Evolutionary conservation across 2,329 filamentous ascomycete species (phyloP), one percentile per base, ranked within the genome.

Genomic region (Clonostachys solani): DNA sequence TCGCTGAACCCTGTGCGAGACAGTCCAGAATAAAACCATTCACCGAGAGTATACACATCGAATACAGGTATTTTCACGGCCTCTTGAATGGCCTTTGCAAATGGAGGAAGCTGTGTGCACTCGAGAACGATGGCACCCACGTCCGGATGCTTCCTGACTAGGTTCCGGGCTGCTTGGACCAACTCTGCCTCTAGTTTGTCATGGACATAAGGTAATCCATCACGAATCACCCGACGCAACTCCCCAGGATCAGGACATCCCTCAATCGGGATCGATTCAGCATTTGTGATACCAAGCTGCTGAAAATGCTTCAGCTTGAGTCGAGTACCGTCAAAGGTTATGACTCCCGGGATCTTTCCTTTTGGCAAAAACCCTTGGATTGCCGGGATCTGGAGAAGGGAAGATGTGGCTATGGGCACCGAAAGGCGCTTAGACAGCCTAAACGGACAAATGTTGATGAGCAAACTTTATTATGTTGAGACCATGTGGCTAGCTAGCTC

Each of bases 41-140:
- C 48, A 0, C 54, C 63, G 56, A 65, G 57, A 2, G 66, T 65
- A 40, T 58, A 64, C 5, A 68, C 60, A 50, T 69, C 66, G 44
- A 66, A 66, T 1, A 64, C 61, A 1, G 64, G 62, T 19, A 62
- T 40, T 1, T 54, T 52, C 4, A 60, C 53, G 8, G 56, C 56
- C 12, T 43, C n/a, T n/a, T 62, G 60, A 19, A 68, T 62, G 1
- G 57, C 53, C 41, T 61, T 56, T 0, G 56, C 59, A 46, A 62
- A 68, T 0, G 63, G 61, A 1, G 65, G 57, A 62, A 69, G 66
- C 33, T 68, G 54, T 5, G 61, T 67, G 48, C 66, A 69, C 48
- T 68, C 66, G 23, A 68, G 23, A 2, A 56, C 51, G 4, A 53
- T 23, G 2, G 49, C 48, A 1, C 48, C 33, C 54, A 57, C 42